phyloP scores from a whole-genome alignment of 306 rosid species.

The Abrus pulchellus region DNA sequence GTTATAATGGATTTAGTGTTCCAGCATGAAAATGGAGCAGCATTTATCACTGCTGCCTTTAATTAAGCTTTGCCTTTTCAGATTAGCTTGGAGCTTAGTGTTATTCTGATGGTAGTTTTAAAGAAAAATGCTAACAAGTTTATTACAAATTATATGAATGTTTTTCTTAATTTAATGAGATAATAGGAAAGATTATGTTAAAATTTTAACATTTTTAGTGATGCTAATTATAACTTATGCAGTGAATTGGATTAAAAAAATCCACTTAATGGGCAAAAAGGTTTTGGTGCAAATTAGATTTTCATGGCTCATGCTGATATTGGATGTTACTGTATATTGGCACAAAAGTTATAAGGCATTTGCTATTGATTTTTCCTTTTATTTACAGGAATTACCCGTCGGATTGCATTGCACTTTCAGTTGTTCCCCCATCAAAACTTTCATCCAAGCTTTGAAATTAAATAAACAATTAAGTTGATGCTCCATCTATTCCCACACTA shows the following conservation, averaged over 20 bases:
- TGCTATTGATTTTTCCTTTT: slow-evolving; percentile 1
- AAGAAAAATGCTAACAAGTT: no score
- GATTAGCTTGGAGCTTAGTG: background rate
- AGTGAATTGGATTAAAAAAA: no score
- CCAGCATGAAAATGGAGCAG: background rate
- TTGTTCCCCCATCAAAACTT: slow-evolving; percentile 40
- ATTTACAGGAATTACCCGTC: slow-evolving; percentile 22
- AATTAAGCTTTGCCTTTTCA: no score
- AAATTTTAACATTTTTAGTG: no score
- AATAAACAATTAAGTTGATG: slow-evolving; percentile 17
- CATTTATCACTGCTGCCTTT: background rate
- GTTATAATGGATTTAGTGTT: background rate
- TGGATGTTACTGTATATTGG: slow-evolving; percentile 17
- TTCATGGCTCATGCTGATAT: background rate
- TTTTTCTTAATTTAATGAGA: no score
- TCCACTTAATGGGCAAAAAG: background rate
- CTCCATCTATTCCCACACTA: slow-evolving; percentile 28
- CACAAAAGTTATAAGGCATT: background rate
- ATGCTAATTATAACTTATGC: no score
- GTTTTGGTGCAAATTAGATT: background rate
- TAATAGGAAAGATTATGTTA: no score
- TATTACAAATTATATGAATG: no score
- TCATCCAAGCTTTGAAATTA: background rate
- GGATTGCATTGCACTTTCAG: slow-evolving; percentile 34
- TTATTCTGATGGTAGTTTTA: background rate